Evolutionary conservation across 1,284 basidiomycete genomes (phyloP).

Genomic region (Neolentinus lepideus): DNA sequence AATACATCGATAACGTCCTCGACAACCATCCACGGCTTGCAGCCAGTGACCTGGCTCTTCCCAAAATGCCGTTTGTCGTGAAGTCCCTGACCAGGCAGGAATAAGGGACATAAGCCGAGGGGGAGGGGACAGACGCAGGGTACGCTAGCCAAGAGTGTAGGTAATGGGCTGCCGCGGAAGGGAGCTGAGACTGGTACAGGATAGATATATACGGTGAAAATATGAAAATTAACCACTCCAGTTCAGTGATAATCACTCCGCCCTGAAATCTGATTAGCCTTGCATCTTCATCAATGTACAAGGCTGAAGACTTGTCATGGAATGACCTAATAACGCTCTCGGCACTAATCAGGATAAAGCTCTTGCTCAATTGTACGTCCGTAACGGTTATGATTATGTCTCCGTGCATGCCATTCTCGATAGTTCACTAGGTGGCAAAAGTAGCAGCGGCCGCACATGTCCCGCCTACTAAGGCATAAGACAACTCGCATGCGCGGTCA

Average conservation of each 20-base stretch:
- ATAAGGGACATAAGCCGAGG: slow-evolving; percentile 32
- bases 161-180: slow-evolving; percentile 41
- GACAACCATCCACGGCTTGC: slow-evolving; percentile 17
- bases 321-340: slow-evolving; percentile 41
- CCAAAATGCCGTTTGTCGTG: slow-evolving; percentile 33
- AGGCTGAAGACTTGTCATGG: slow-evolving; percentile 31
- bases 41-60: slow-evolving; percentile 30
- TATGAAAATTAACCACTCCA: slow-evolving; percentile 31
- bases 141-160: slow-evolving; percentile 37
- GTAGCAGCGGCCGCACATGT: slow-evolving; percentile 24
- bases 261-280: slow-evolving; percentile 24
- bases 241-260: slow-evolving; percentile 40
- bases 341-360: slow-evolving; percentile 44
- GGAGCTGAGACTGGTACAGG: slow-evolving; percentile 34
- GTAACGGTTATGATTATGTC: slow-evolving; percentile 32
- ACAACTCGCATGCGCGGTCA: slow-evolving; percentile 53
- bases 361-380: slow-evolving; percentile 33
- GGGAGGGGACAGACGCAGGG: slow-evolving; percentile 35
- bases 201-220: slow-evolving; percentile 4
- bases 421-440: slow-evolving; percentile 28
- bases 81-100: slow-evolving; percentile 29
- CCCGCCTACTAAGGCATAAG: slow-evolving; percentile 43
- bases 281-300: not conserved
- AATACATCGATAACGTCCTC: not conserved
- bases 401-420: slow-evolving; percentile 27